These are phyloP conservation scores for Starmera pachycereana DNA, from an alignment of 805 yeast genomes.

Conservation along the genomic window DNA sequence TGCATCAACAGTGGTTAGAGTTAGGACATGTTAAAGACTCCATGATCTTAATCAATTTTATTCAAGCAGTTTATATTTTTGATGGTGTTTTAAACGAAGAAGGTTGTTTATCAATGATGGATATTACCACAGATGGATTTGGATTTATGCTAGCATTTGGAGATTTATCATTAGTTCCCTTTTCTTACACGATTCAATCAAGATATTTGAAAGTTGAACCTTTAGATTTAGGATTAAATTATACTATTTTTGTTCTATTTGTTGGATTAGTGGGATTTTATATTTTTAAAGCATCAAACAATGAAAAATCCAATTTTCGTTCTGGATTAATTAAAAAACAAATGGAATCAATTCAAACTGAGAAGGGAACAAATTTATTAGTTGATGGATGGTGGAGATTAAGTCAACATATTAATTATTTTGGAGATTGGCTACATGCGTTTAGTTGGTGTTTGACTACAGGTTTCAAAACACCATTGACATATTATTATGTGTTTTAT, in stretches of 20 bases:
- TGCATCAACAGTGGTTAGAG: slow-evolving; percentile 67
- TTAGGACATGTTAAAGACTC: slow-evolving; percentile 61
- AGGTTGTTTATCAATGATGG: slow-evolving; percentile 90
- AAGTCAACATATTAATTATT: slow-evolving; percentile 88
- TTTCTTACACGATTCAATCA: slow-evolving; percentile 79
- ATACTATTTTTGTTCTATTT: slow-evolving; percentile 27
- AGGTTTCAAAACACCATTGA: slow-evolving; percentile 68
- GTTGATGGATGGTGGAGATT: slow-evolving; percentile 95
- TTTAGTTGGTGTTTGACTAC: slow-evolving; percentile 90
- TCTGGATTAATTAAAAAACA: slow-evolving; percentile 56
- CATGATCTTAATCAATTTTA: slow-evolving; percentile 49
- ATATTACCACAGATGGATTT: slow-evolving; percentile 91
- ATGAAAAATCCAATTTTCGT: slow-evolving; percentile 77
- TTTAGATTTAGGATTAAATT: slow-evolving; percentile 36
- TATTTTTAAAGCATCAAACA: slow-evolving; percentile 77
- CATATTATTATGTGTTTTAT: slow-evolving; percentile 80
- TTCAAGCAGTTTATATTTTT: slow-evolving; percentile 76
- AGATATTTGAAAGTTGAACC: slow-evolving; percentile 66
- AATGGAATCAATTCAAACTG: slow-evolving; percentile 59
- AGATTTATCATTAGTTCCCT: slow-evolving; percentile 87
- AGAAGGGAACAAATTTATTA: slow-evolving; percentile 68
- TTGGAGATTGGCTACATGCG: slow-evolving; percentile 92
- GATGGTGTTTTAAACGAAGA: slow-evolving; percentile 91
- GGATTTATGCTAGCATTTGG: slow-evolving; percentile 96
- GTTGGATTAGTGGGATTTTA: slow-evolving; percentile 59